Base-by-base conservation (phyloP, 73 alveolate species). In the Effrenium voratum region DNA sequence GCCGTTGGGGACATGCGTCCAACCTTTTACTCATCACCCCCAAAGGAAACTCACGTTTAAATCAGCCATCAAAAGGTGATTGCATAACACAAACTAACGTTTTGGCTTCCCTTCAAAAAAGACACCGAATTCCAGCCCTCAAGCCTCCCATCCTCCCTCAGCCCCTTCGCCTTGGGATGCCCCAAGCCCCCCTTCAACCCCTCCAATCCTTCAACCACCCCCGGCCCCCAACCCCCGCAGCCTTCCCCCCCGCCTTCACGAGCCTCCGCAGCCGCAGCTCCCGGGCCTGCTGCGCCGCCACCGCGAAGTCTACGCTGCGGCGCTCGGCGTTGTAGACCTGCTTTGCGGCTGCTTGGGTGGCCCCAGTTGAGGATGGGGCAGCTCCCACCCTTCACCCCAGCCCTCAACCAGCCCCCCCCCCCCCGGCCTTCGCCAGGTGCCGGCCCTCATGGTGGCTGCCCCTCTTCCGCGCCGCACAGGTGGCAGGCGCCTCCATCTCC, bases 291-390 rank as follows among this genome's bases (percentile, higher is more conserved):
- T 46, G 15, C 10, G 83, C 83, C 34, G 50, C 15, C n/a, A 73
- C 40, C 15, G 83, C 83, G 16, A 73, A 73, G 15, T 73, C 83
- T 28, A 73, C 83, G 83, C 52, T 73, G 83, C 83, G 83, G 28
- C 83, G 83, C 50, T 73, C 52, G 83, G 83, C 34, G 52, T 73
- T 73, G 83, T 73, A 73, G 83, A 73, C 83, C 83, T 73, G 49
- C 32, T n/a, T 0, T n/a, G n/a, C n/a, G n/a, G n/a, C n/a, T n/a
- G n/a, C 28, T 22, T 57, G n/a, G 28, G 72, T 57, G 28, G 72
- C 28, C 72, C 72, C 72, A 22, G 0, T 22, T 22, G 28, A 57
- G 28, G 72, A 55, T 55, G 12, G 30, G 12, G 22, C 12, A 55
- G 22, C 16, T 30, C 72, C 16, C 72, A 22, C 3, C 6, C 72